Conservation (phyloP, 2,329 filamentous ascomycete genomes). For the Neonectria magnoliae region DNA sequence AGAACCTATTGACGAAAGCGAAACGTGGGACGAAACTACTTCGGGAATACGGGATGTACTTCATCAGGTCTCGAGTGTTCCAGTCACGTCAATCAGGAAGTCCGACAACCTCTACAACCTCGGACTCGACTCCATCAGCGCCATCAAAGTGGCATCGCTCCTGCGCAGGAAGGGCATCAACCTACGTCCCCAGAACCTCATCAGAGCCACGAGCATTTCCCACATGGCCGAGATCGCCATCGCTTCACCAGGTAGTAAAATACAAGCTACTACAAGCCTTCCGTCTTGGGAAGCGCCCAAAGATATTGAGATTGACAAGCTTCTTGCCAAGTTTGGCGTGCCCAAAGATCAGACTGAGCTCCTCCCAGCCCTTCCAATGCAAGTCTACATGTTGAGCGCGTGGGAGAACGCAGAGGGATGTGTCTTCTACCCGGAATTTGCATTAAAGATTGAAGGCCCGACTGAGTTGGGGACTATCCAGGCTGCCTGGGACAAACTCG, state of each 20-base stretch:
- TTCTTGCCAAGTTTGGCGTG: slow-evolving; percentile 56
- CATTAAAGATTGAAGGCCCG: slow-evolving; percentile 60
- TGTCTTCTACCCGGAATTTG: slow-evolving; percentile 80
- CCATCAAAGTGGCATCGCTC: slow-evolving; percentile 82
- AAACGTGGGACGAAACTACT: slow-evolving; percentile 50
- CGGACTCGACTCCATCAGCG: slow-evolving; percentile 90
- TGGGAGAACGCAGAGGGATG: slow-evolving; percentile 75
- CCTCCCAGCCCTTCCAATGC: slow-evolving; percentile 79
- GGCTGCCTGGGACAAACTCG: slow-evolving; percentile 69
- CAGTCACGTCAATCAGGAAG: slow-evolving; percentile 65
- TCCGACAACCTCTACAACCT: slow-evolving; percentile 80
- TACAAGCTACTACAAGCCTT: not conserved
- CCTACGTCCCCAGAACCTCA: slow-evolving; percentile 76
- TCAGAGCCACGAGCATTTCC: slow-evolving; percentile 71
- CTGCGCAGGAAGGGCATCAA: slow-evolving; percentile 71
- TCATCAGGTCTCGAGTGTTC: slow-evolving; percentile 68
- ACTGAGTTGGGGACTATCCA: slow-evolving; percentile 56
- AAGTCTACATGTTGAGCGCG: slow-evolving; percentile 80
- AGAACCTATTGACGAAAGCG: not conserved
- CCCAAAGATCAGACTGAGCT: slow-evolving; percentile 61
- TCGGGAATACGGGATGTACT: slow-evolving; percentile 58
- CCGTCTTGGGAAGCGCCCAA: slow-evolving; percentile 45
- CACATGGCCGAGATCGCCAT: slow-evolving; percentile 64
- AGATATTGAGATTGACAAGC: slow-evolving; percentile 48
- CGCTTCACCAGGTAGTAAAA: not conserved